Evolutionary conservation across 2,329 filamentous ascomycete species (phyloP), one percentile per base, ranked within the genome.

Genomic region (Apiospora malaysiana): DNA sequence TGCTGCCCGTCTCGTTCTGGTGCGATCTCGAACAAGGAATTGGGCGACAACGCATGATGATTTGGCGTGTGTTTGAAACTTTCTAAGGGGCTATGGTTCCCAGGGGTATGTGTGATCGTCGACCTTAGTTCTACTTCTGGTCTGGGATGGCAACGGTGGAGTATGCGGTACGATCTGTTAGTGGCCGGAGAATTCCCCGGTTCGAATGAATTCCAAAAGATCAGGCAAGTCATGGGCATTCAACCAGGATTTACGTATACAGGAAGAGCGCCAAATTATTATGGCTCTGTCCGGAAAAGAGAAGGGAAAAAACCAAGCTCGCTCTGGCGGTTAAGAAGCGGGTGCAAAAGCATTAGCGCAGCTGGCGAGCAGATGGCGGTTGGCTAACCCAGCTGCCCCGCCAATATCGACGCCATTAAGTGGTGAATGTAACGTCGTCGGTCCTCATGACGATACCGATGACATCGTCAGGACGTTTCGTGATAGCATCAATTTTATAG

Each of bases 21-120:
- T 63, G 56, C 56, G 56, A 63, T 63, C 56, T 63, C 56, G 56
- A 63, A 63, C 56, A 37, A 37, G 32, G 56, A 21, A 21, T 63
- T 63, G 56, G 56, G 56, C 56, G 56, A 63, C 42, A 37, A 68
- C 66, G 46, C 66, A 68, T 68, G 66, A 47, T 68, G 66, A 68
- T 68, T 68, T 68, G 66, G 43, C 42, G 46, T 68, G 18, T 47
- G 66, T 68, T 68, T 68, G 66, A 68, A 68, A 68, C 66, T 46
- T 68, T 68, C 66, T 46, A 47, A 37, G 46, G 46, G 66, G 66
- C 66, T 40, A 25, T 47, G 43, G 66, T 16, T 45, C 42, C 25
- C 66, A 68, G 32, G 66, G 66, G 66, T 37, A 18, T 68, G 66
- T 68, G 25, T 68, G 66, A 68, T 68, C 66, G 66, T 37, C 56